These are phyloP conservation scores for Ligustrum vulgare DNA, from an alignment of 257 asterid genomes.

Conservation along the genomic window DNA sequence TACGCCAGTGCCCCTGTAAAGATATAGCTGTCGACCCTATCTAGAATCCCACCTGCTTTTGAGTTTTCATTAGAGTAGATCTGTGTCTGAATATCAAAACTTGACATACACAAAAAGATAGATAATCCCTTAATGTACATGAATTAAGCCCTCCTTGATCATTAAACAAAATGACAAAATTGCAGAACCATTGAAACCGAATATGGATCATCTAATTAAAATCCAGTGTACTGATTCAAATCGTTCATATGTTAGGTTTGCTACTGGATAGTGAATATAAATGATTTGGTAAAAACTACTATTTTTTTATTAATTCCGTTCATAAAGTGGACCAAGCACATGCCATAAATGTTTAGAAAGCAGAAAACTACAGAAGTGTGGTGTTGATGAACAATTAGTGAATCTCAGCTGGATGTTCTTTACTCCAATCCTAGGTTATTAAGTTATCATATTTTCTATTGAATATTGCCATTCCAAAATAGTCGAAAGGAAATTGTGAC, in stretches of 20 bases:
- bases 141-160: neutral
- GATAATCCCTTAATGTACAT: neutral
- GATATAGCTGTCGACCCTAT: slow-evolving; percentile 89
- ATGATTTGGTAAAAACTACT: neutral
- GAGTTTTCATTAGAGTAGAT: slow-evolving; percentile 3
- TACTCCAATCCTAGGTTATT: neutral
- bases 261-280: neutral
- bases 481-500: neutral
- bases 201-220: neutral
- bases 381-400: neutral
- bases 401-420: neutral
- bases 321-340: neutral
- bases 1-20: slow-evolving; percentile 90
- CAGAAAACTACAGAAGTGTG: neutral
- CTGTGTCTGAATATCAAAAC: neutral
- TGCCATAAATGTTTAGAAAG: neutral
- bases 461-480: neutral
- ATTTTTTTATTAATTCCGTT: neutral
- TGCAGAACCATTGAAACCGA: neutral
- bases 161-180: neutral
- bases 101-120: neutral
- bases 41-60: slow-evolving; percentile 85
- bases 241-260: neutral
- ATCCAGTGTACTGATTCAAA: neutral
- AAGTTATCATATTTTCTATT: neutral